These are phyloP conservation scores for Microstegium vimineum DNA, from an alignment of 176 grass and related monocot species.

Conservation along the genomic window DNA sequence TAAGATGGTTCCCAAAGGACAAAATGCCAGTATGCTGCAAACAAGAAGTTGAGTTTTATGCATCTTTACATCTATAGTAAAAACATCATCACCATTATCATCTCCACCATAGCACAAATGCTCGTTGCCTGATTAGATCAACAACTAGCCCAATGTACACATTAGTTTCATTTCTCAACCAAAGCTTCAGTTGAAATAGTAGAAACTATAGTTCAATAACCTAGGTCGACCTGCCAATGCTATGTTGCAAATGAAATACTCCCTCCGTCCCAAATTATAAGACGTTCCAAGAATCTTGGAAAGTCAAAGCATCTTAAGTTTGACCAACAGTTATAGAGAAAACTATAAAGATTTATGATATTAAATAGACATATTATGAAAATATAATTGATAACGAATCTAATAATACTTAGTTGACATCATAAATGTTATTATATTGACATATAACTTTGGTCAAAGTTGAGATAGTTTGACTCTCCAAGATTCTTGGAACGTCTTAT, in stretches of 20 bases:
- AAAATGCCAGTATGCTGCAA: background rate
- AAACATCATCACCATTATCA: background rate
- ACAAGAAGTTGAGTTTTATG: background rate
- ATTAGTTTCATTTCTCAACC: background rate
- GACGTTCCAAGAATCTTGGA: too few relatives aligned
- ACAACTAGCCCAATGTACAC: background rate
- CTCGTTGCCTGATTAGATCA: background rate
- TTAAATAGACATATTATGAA: too few relatives aligned
- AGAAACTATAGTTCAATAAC: background rate
- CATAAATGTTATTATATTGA: too few relatives aligned
- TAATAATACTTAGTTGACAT: too few relatives aligned
- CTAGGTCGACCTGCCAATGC: background rate
- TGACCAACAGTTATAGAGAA: too few relatives aligned
- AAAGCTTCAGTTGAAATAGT: background rate
- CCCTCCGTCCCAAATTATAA: too few relatives aligned
- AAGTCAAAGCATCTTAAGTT: too few relatives aligned
- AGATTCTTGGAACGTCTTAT: too few relatives aligned
- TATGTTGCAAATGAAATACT: background rate
- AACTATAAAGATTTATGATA: too few relatives aligned
- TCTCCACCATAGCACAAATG: background rate
- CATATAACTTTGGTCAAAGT: too few relatives aligned
- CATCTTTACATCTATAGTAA: background rate
- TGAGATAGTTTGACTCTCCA: too few relatives aligned
- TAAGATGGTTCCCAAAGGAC: background rate
- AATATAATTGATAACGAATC: too few relatives aligned